Conservation (phyloP, 352 stramenopile genomes). For the Pythium oligandrum region DNA sequence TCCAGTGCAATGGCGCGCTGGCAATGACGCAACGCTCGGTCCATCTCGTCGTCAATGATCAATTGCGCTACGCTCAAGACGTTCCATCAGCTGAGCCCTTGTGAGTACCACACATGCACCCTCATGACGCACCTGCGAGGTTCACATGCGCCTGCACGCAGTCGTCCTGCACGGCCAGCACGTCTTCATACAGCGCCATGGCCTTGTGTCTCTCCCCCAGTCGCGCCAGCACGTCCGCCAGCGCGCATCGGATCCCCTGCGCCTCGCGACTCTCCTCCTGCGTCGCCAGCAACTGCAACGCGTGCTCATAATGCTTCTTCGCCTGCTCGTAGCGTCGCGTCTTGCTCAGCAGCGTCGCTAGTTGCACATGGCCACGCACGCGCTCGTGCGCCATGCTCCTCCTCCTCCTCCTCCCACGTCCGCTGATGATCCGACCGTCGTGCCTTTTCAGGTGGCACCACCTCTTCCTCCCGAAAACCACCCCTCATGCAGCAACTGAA, state of each 20-base stretch:
- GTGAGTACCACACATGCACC: not conserved
- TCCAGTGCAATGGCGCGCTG: slow-evolving; percentile 24
- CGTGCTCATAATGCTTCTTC: not conserved
- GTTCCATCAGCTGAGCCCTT: too few species aligned
- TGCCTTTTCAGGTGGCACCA: too few species aligned
- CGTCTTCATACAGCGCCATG: slow-evolving; percentile 26
- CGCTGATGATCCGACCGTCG: too few species aligned
- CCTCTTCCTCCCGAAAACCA: too few species aligned
- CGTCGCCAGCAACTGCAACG: not conserved
- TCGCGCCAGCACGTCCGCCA: slow-evolving; percentile 16
- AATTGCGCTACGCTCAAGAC: slow-evolving; percentile 22
- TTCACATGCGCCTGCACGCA: slow-evolving; percentile 51
- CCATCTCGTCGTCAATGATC: slow-evolving; percentile 26
- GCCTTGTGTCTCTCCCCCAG: slow-evolving; percentile 19
- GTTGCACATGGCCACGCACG: not conserved
- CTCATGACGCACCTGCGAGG: slow-evolving; percentile 22
- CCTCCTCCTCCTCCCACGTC: too few species aligned
- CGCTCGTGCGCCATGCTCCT: not conserved
- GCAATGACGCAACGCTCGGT: slow-evolving; percentile 34
- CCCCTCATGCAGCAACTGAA: too few species aligned
- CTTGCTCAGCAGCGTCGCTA: not conserved
- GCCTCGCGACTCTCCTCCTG: not conserved
- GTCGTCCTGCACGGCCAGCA: slow-evolving; percentile 19
- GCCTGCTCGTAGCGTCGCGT: not conserved
- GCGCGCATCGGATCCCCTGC: slow-evolving; percentile 12